phyloP scores from a whole-genome alignment of 148 eudicot genomes.

The Dianthus caryophyllus region DNA sequence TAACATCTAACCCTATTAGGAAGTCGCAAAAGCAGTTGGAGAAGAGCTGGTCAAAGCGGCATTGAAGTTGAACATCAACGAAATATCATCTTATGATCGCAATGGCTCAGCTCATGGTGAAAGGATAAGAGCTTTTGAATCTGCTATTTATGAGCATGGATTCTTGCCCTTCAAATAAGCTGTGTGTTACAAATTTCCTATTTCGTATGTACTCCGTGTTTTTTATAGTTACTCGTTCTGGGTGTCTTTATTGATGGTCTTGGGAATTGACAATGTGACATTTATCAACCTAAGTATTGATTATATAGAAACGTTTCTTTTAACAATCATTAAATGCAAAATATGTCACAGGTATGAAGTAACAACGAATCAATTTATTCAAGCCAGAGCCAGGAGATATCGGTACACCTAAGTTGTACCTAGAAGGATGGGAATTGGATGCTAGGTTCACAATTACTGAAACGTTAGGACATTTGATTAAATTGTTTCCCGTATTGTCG shows the following conservation, averaged over 20 bases:
- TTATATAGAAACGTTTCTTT: too few relatives aligned
- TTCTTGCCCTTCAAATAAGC: slow-evolving; percentile 55
- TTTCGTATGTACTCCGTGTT: too few relatives aligned
- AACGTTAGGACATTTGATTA: slow-evolving; percentile 27
- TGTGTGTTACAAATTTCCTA: too few relatives aligned
- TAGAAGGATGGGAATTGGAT: slow-evolving; percentile 58
- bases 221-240: too few relatives aligned
- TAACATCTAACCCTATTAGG: slow-evolving; percentile 35
- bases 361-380: too few relatives aligned
- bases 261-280: too few relatives aligned
- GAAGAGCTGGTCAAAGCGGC: slow-evolving; percentile 84
- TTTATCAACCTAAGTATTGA: too few relatives aligned
- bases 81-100: slow-evolving; percentile 79
- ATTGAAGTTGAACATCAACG: slow-evolving; percentile 50
- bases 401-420: not conserved
- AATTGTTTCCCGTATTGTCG: slow-evolving; percentile 17
- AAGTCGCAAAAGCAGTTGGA: slow-evolving; percentile 78
- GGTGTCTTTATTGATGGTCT: too few relatives aligned
- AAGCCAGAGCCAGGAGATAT: too few relatives aligned
- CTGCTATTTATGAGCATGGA: slow-evolving; percentile 68
- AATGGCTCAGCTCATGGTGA: slow-evolving; percentile 58
- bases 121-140: slow-evolving; percentile 71
- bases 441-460: slow-evolving; percentile 30
- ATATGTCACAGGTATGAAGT: too few relatives aligned
- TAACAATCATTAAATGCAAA: too few relatives aligned